These are phyloP conservation scores for Maudiozyma turicensis DNA, from an alignment of 805 yeast genomes.

Conservation along the genomic window DNA sequence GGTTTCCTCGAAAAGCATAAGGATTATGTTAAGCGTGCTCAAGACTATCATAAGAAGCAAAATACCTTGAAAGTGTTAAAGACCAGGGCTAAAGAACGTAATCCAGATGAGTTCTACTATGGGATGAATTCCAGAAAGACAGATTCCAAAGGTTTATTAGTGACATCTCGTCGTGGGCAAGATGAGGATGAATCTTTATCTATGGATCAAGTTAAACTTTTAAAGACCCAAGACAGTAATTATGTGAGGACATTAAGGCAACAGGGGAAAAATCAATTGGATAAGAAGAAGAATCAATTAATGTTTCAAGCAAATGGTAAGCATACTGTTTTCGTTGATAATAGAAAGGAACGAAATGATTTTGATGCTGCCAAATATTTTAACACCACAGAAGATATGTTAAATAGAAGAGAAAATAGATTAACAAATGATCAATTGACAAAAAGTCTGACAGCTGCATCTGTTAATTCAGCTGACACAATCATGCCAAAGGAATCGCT, in stretches of 20 bases:
- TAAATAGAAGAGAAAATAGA: constrained; percentile 63
- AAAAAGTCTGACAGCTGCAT: constrained; percentile 17
- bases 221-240: constrained; percentile 85
- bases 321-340: constrained; percentile 81
- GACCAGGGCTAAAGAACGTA: constrained; percentile 60
- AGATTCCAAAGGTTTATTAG: constrained; percentile 58
- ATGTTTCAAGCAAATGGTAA: constrained; percentile 52
- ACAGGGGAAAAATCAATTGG: constrained; percentile 57
- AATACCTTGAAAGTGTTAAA: constrained; percentile 58
- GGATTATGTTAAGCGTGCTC: constrained; percentile 67
- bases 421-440: constrained; percentile 51
- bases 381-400: constrained; percentile 56
- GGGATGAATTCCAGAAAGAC: constrained; percentile 71
- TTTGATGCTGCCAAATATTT: constrained; percentile 62
- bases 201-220: constrained; percentile 66
- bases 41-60: constrained; percentile 50
- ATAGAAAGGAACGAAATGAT: constrained; percentile 40
- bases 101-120: constrained; percentile 95
- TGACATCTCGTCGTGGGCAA: constrained; percentile 44
- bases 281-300: constrained; percentile 37
- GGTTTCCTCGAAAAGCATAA: constrained; percentile 92
- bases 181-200: constrained; percentile 43
- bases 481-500: constrained; percentile 32
- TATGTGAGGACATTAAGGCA: constrained; percentile 71
- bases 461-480: constrained; percentile 13